A percentile compares a stretch with the other conserved stretches of the same genome.
These are phyloP conservation scores for Xylaria polymorpha DNA, from an alignment of 2,329 filamentous ascomycete species.

Conservation along the genomic window DNA sequence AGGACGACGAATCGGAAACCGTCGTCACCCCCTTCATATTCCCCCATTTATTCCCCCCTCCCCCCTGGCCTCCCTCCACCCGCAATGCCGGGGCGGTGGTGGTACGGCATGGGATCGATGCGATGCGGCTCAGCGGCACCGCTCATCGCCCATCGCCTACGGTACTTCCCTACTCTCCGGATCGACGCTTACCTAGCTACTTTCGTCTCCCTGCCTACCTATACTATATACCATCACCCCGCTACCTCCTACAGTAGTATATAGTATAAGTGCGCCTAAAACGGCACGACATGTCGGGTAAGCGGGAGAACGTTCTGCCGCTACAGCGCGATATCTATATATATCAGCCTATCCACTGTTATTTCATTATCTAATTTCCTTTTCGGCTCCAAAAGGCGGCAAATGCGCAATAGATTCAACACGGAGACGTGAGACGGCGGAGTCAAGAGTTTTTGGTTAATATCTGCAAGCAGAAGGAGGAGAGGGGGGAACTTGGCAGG, in stretches of 20 bases:
- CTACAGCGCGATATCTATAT: too few relatives aligned
- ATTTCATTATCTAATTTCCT: neutral
- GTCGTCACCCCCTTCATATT: neutral
- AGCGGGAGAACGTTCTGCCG: neutral
- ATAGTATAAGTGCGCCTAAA: neutral
- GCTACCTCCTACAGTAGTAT: too few relatives aligned
- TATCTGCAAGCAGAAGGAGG: neutral
- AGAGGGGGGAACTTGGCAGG: conserved; percentile 5
- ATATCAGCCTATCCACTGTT: neutral
- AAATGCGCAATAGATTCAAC: neutral
- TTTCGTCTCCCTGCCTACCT: neutral
- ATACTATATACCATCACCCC: neutral
- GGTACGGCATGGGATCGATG: conserved; percentile 8
- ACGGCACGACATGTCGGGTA: neutral
- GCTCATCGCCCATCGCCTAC: neutral
- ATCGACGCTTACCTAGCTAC: too few relatives aligned
- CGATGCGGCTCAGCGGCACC: conserved; percentile 28
- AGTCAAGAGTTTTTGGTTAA: neutral
- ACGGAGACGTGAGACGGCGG: neutral
- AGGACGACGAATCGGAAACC: conserved; percentile 21
- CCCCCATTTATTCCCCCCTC: neutral
- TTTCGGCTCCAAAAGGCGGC: neutral
- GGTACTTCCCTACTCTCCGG: neutral
- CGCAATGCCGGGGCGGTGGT: conserved; percentile 17
- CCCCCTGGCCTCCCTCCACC: neutral